Evolutionary conservation across 164 flowering plant species (phyloP).

Genomic region (Nelumbo lutea): DNA sequence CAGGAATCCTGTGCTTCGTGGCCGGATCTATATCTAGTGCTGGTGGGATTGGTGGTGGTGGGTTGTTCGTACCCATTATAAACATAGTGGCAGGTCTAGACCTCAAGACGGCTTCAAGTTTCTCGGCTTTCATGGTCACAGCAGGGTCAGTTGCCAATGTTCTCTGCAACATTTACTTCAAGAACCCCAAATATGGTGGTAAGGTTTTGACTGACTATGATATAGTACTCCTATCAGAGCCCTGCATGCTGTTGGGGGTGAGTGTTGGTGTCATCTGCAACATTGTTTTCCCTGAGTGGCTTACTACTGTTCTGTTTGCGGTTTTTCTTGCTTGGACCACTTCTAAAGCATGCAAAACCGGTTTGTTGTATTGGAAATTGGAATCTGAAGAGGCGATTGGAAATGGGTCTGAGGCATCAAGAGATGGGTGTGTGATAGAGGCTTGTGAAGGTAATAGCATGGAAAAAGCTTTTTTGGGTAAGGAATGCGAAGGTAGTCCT

Average conservation of each 20-base stretch:
- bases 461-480: too few species aligned
- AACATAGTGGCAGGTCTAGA: constrained; percentile 56
- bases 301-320: constrained; percentile 47
- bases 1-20: constrained; percentile 43
- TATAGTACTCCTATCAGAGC: constrained; percentile 56
- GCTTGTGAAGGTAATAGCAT: too few species aligned
- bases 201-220: constrained; percentile 51
- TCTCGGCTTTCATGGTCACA: constrained; percentile 75
- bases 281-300: constrained; percentile 59
- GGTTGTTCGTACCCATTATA: constrained; percentile 57
- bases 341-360: constrained; percentile 46
- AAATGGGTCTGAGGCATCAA: constrained; percentile 14
- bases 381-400: constrained; percentile 37
- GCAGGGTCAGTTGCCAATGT: constrained; percentile 66
- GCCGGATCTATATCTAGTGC: constrained; percentile 72
- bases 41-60: constrained; percentile 81
- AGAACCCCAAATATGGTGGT: constrained; percentile 21
- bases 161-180: constrained; percentile 24
- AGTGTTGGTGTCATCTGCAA: constrained; percentile 71
- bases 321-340: constrained; percentile 57
- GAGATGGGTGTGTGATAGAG: constrained; percentile 15
- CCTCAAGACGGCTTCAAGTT: constrained; percentile 54
- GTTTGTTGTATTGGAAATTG: constrained; percentile 41
- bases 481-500: constrained; percentile 6
- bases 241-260: constrained; percentile 67